Evolutionary conservation across 164 flowering plant species (phyloP).

Genomic region (Nelumbo lutea): DNA sequence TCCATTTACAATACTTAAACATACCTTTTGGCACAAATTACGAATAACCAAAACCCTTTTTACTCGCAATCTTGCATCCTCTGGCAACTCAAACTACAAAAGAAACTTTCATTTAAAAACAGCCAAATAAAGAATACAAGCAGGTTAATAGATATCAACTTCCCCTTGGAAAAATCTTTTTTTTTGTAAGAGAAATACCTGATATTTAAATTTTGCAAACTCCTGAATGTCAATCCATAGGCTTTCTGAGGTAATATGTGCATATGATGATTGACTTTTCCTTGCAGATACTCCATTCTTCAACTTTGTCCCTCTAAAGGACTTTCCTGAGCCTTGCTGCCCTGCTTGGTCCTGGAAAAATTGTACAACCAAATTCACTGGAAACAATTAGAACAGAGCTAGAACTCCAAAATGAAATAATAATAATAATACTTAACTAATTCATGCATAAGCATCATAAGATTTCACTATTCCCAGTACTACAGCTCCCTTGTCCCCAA

Average conservation of each 20-base stretch:
- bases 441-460: too few relatives aligned
- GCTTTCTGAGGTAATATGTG: slow-evolving; percentile 48
- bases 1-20: slow-evolving; percentile 4
- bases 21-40: slow-evolving; percentile 92
- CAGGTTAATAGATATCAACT: neutral
- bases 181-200: slow-evolving; percentile 41
- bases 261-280: slow-evolving; percentile 45
- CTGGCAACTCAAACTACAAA: slow-evolving; percentile 77
- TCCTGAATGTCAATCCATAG: slow-evolving; percentile 86
- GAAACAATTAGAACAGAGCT: neutral
- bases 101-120: slow-evolving; percentile 5
- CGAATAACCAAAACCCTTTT: slow-evolving; percentile 81
- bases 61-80: slow-evolving; percentile 57
- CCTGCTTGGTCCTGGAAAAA: slow-evolving; percentile 47
- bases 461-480: too few relatives aligned
- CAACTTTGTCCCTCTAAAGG: slow-evolving; percentile 40
- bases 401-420: neutral
- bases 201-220: slow-evolving; percentile 80
- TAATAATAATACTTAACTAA: neutral
- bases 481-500: too few relatives aligned
- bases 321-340: slow-evolving; percentile 44
- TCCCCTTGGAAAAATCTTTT: neutral
- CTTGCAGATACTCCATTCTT: slow-evolving; percentile 38
- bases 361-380: neutral
- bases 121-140: neutral